Percentiles rank a stretch among this genome's conserved stretches.
Evolutionary conservation across 768 basidiomycete species (phyloP).

Genomic region (Suillus variegatus): DNA sequence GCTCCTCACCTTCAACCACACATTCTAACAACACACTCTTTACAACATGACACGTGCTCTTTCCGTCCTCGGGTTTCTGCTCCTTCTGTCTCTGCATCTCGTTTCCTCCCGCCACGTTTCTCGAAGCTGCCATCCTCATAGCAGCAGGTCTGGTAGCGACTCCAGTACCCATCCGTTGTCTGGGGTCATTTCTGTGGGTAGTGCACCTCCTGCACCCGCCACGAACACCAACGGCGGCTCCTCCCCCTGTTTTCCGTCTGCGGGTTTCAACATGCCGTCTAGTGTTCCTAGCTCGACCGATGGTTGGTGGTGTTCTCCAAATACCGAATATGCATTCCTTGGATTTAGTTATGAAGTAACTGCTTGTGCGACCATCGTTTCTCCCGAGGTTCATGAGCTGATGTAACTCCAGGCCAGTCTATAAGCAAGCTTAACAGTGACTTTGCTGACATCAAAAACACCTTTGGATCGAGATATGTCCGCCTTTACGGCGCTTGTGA

Average conservation of each 20-base stretch:
- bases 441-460: constrained; percentile 59
- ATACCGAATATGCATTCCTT: constrained; percentile 72
- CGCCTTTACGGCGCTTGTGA: constrained; percentile 48
- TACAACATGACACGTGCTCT: constrained; percentile 16
- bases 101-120: constrained; percentile 18
- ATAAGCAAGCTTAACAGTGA: constrained; percentile 48
- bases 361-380: constrained; percentile 44
- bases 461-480: constrained; percentile 66
- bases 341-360: constrained; percentile 79
- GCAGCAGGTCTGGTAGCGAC: not conserved
- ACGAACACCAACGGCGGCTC: not conserved
- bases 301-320: constrained; percentile 65
- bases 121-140: constrained; percentile 13
- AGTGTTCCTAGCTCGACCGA: constrained; percentile 43
- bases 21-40: not conserved
- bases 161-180: not conserved
- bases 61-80: constrained; percentile 9
- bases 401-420: constrained; percentile 54
- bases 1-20: not conserved
- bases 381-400: not conserved
- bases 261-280: constrained; percentile 57
- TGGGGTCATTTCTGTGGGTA: not conserved
- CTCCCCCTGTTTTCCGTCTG: constrained; percentile 37
- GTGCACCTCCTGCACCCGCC: not conserved
- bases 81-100: constrained; percentile 12